These are phyloP conservation scores for Chaetoceros tenuissimus DNA, from an alignment of 108 stramenopile genomes.

Conservation along the genomic window DNA sequence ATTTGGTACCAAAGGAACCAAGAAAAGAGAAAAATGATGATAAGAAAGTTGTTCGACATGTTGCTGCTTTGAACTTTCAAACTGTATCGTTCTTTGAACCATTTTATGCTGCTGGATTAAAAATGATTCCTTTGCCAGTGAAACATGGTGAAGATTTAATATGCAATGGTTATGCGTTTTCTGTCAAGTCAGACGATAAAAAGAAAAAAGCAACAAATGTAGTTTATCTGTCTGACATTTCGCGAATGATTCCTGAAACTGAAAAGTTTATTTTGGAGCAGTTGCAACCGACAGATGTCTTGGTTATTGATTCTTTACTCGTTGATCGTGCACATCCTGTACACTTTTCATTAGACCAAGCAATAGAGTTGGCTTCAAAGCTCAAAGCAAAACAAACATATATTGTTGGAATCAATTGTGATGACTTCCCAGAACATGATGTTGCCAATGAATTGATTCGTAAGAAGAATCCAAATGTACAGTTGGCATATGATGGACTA, in stretches of 20 bases:
- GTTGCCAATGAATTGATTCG: conserved; percentile 52
- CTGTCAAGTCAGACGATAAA: conserved; percentile 24
- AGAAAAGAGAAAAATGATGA: conserved; percentile 6
- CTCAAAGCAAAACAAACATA: conserved; percentile 47
- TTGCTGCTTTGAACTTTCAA: conserved; percentile 53
- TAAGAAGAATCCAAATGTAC: conserved; percentile 20
- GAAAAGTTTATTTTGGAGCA: conserved; percentile 49
- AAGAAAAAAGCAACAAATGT: conserved; percentile 31
- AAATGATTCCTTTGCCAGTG: conserved; percentile 74
- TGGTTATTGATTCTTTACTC: conserved; percentile 65
- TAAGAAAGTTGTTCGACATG: conserved; percentile 40
- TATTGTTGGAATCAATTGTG: conserved; percentile 84
- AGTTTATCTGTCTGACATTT: conserved; percentile 81
- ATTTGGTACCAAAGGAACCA: background rate
- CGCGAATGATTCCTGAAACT: conserved; percentile 59
- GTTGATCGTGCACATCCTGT: conserved; percentile 31
- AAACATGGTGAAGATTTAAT: conserved; percentile 82
- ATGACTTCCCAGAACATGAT: conserved; percentile 65
- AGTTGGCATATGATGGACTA: conserved; percentile 65
- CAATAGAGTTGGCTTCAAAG: conserved; percentile 33
- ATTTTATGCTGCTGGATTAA: conserved; percentile 41
- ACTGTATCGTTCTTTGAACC: conserved; percentile 46
- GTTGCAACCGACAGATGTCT: conserved; percentile 65
- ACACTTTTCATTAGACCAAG: conserved; percentile 63
- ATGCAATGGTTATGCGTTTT: conserved; percentile 74